Evolutionary conservation across 2,329 filamentous ascomycete genomes (phyloP), one percentile per base, ranked within the genome.

Genomic region (Seiridium unicorne): DNA sequence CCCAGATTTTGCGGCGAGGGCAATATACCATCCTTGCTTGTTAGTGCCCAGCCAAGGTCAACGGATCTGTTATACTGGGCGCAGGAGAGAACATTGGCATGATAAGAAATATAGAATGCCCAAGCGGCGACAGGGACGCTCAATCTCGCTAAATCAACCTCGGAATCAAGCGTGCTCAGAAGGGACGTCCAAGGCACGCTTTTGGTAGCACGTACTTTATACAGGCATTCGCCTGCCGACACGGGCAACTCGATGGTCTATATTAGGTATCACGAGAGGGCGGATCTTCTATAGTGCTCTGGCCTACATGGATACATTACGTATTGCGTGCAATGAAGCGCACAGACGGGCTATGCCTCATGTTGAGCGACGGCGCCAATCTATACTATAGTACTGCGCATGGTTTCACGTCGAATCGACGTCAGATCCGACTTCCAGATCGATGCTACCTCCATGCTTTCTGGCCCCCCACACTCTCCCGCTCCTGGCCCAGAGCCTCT

Each of bases 361-460:
- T 42, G 7, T 42, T 42, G 38, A 42, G 38, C 38, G 13, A 13
- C 7, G 13, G 13, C 38, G 13, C 38, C 18, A 26, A 26, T 26
- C 18, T 26, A 26, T 26, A 26, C 18, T 26, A 26, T 26, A 26
- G 18, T 26, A 26, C 18, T 26, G 18, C 18, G 38, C 7, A 13
- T 42, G 7, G 34, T 53, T 53, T 53, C 49, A 53, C 34, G 9
- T 38, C 49, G 18, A 7, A 13, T 38, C 49, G 18, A 53, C 35
- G n/a, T 26, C 35, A 53, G 49, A 53, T 53, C 49, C 49, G 49
- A 26, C 49, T 53, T 53, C 49, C 49, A 53, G 49, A 53, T 53
- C 49, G 49, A 53, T 53, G 34, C 18, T 5, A 53, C 49, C 49
- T 53, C 49, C 49, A 53, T 13, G 26, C 26, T 13, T 9, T 32